Conservation (phyloP, 805 yeast species). For the Isabelozyma heimii region DNA sequence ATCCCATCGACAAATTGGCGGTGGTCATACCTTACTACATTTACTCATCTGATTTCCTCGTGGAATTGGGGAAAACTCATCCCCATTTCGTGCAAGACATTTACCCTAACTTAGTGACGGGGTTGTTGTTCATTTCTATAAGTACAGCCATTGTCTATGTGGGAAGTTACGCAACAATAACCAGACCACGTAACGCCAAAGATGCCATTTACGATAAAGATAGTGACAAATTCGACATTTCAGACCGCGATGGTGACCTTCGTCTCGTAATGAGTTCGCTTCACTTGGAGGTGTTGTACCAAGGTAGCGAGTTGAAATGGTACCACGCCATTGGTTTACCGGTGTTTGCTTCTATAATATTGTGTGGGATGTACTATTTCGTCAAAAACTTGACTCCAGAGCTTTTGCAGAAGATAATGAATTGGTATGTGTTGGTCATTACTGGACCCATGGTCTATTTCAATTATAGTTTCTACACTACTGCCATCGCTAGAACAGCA, state of each 20-base stretch:
- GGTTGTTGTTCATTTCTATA: slow-evolving; percentile 14
- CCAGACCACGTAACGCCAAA: slow-evolving; percentile 20
- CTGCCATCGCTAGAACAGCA: slow-evolving; percentile 20
- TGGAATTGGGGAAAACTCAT: neutral
- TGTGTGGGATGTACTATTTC: slow-evolving; percentile 37
- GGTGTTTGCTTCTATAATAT: slow-evolving; percentile 35
- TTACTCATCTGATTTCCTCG: neutral
- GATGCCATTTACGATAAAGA: slow-evolving; percentile 16
- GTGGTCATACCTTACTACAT: slow-evolving; percentile 1
- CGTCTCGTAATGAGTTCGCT: slow-evolving; percentile 8
- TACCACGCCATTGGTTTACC: slow-evolving; percentile 42
- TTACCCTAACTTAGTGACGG: slow-evolving; percentile 3
- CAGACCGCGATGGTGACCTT: slow-evolving; percentile 19
- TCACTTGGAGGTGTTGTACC: slow-evolving; percentile 3
- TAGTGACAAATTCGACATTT: slow-evolving; percentile 13
- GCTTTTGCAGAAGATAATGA: slow-evolving; percentile 27
- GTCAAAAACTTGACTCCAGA: slow-evolving; percentile 26
- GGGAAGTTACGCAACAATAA: slow-evolving; percentile 10
- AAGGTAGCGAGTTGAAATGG: slow-evolving; percentile 3
- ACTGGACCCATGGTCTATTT: slow-evolving; percentile 30
- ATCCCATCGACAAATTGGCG: slow-evolving; percentile 2
- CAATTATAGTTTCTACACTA: slow-evolving; percentile 23
- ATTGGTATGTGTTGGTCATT: slow-evolving; percentile 29
- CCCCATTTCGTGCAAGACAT: neutral
- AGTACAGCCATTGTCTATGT: slow-evolving; percentile 16